Evolutionary conservation across 106 monocot species (phyloP).

Genomic region (Acorus gramineus): DNA sequence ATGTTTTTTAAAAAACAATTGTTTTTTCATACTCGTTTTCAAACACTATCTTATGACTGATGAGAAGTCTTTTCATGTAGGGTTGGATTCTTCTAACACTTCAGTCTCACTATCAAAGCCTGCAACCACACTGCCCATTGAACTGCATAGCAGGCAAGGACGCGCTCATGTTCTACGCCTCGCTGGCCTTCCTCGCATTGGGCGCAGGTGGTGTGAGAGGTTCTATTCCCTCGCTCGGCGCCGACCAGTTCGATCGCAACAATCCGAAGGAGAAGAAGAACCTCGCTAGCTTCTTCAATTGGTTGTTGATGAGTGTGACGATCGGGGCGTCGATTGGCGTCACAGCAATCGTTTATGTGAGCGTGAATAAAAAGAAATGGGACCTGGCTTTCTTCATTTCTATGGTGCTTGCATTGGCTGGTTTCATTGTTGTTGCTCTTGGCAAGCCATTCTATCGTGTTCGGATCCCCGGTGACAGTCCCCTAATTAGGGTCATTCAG

Average conservation of each 20-base stretch:
- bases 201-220: constrained; percentile 1
- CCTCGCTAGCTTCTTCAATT: constrained; percentile 2
- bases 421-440: background rate
- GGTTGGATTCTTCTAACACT: too few relatives aligned
- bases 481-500: background rate
- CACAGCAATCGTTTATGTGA: background rate
- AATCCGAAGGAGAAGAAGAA: constrained; percentile 1
- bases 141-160: background rate
- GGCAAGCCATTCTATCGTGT: constrained; percentile 3
- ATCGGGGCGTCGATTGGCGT: background rate
- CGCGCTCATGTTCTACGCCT: background rate
- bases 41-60: too few relatives aligned
- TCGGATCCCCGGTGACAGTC: background rate
- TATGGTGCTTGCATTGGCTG: background rate
- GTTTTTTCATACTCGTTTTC: too few relatives aligned
- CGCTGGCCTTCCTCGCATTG: background rate
- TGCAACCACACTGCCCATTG: background rate
- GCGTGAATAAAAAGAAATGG: background rate
- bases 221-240: background rate
- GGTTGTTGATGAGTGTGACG: background rate
- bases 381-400: background rate
- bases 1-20: too few relatives aligned
- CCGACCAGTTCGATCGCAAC: background rate
- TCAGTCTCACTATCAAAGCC: background rate
- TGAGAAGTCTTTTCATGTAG: too few relatives aligned